These are phyloP conservation scores for Fusarium tjaetaba DNA, from an alignment of 2,329 filamentous ascomycete species.

Conservation along the genomic window DNA sequence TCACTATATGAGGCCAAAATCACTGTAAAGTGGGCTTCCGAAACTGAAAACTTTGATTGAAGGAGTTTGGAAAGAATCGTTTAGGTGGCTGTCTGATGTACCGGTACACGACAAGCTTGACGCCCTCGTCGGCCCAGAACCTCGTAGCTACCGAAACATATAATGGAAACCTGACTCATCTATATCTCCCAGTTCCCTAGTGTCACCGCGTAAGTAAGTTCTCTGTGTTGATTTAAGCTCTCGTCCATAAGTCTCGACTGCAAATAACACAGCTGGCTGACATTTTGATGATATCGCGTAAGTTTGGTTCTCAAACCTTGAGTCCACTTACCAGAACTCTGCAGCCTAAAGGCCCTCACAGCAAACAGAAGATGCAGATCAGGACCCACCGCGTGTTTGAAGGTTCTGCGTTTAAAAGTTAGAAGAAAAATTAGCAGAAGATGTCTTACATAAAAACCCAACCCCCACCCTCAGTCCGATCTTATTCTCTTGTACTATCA, in stretches of 20 bases:
- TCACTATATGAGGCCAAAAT: neutral
- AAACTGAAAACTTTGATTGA: neutral
- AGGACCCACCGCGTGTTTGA: neutral
- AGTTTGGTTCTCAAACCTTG: neutral
- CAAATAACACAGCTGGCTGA: neutral
- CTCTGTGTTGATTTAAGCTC: neutral
- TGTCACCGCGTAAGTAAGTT: neutral
- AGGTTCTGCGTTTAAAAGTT: neutral
- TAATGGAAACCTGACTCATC: neutral
- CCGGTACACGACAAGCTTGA: too few relatives aligned
- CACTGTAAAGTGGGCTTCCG: neutral
- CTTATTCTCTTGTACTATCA: neutral
- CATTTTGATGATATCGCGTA: neutral
- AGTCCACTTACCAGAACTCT: neutral
- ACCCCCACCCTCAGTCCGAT: neutral
- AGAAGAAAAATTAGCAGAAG: neutral
- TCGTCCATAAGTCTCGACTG: neutral
- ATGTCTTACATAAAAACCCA: neutral
- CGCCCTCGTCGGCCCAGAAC: too few relatives aligned
- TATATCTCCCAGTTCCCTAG: neutral
- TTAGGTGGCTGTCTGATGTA: neutral
- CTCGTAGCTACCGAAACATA: fast-evolving
- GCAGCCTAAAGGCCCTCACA: neutral
- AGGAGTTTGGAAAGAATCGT: neutral
- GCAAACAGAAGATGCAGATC: fast-evolving